Evolutionary conservation across 306 rosid species (phyloP), one percentile per base, ranked within the genome.

Genomic region (Vachellia pachyceras): DNA sequence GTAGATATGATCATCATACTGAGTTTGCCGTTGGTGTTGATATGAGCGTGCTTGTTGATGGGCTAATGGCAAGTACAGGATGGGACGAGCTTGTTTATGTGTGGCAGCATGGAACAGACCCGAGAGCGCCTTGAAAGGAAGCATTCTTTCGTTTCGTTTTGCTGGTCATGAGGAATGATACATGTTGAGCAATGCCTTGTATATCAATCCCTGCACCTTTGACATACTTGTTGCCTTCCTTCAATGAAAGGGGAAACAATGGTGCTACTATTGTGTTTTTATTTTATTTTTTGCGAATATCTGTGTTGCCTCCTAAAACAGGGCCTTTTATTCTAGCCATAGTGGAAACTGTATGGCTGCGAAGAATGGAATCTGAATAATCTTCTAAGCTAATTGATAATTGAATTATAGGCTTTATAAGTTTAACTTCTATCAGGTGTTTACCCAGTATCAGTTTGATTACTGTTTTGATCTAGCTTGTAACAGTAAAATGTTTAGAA

Each of bases 21-120:
- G 98, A 95, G 70, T 95, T 95, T 68, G 94, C 96, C 0, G 99
- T 95, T 15, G 99, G 99, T n/a, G 89, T 93, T 0, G 99, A 93
- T 79, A 86, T 93, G 94, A 95, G 99, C 14, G 96, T 95, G 17
- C 92, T 95, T 15, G 98, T 93, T 29, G 97, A 95, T 65, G 99
- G 99, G 33, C 90, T 95, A 46, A 80, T 95, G 57, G 98, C 99
- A 0, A 95, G 98, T 52, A 90, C 97, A 1, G 97, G 97, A 1
- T 95, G 99, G 99, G 98, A 95, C 70, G 97, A 93, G 86, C 94
- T 90, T 70, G 99, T 83, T 54, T 95, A 91, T 45, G 97, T 93
- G 37, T 93, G 99, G 98, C 98, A 92, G 86, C 90, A 93, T 78
- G 94, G 98, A 14, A 91, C 94, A 20, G 99, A 95, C 18, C 99